phyloP scores from a whole-genome alignment of 768 basidiomycete species.

The Pholiota conissans region DNA sequence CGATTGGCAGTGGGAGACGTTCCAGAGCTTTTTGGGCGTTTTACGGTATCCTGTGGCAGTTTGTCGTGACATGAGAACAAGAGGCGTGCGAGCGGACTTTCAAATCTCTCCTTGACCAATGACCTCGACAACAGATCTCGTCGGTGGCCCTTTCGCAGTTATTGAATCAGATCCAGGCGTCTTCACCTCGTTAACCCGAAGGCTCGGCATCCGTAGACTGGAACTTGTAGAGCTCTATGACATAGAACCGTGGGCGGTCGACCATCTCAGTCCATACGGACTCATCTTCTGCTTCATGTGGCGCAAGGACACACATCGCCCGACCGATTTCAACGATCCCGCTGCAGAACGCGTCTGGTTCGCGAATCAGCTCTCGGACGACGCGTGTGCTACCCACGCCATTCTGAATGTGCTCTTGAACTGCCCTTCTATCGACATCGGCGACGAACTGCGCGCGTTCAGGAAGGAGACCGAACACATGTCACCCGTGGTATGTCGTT shows the following conservation, averaged over 20 bases:
- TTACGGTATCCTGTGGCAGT: neutral
- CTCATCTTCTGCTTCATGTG: slow-evolving; percentile 67
- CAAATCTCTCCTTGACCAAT: neutral
- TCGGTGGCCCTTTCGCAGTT: slow-evolving; percentile 65
- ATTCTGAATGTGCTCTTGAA: slow-evolving; percentile 62
- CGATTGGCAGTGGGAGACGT: neutral
- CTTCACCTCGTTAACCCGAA: slow-evolving; percentile 56
- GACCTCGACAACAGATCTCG: slow-evolving; percentile 36
- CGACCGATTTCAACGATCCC: slow-evolving; percentile 50
- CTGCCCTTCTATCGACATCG: slow-evolving; percentile 50
- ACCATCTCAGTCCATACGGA: slow-evolving; percentile 56
- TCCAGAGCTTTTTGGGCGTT: neutral
- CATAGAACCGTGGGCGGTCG: slow-evolving; percentile 64
- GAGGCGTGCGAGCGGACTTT: neutral
- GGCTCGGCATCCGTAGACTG: slow-evolving; percentile 50
- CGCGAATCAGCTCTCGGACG: slow-evolving; percentile 65
- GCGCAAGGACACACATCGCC: slow-evolving; percentile 46
- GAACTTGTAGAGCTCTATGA: slow-evolving; percentile 62
- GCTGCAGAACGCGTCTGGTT: slow-evolving; percentile 63
- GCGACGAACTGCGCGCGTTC: slow-evolving; percentile 43
- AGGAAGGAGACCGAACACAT: slow-evolving; percentile 52
- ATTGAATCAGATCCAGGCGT: slow-evolving; percentile 64
- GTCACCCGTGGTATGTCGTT: slow-evolving; percentile 52
- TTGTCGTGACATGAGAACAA: neutral
- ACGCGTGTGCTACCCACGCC: slow-evolving; percentile 65